phyloP scores from a whole-genome alignment of 768 basidiomycete species.

The Leccinum olivaceopallidum region DNA sequence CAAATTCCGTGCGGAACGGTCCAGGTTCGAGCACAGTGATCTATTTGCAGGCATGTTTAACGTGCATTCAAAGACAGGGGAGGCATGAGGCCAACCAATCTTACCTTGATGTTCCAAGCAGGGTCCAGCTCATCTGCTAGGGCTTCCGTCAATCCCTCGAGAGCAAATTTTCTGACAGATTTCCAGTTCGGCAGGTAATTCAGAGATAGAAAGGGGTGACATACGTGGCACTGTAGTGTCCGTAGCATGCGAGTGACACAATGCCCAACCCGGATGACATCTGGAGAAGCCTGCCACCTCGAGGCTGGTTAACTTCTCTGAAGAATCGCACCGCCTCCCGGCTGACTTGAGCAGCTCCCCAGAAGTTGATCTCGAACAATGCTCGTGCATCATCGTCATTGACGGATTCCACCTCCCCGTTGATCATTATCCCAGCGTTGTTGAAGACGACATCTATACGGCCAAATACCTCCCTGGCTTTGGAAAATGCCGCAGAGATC shows the following conservation, averaged over 20 bases:
- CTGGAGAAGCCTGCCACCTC: constrained; percentile 39
- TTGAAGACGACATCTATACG: constrained; percentile 40
- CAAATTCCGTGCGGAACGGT: constrained; percentile 14
- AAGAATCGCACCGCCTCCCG: constrained; percentile 35
- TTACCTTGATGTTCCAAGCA: constrained; percentile 25
- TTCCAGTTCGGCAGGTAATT: not conserved
- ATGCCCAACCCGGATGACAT: constrained; percentile 31
- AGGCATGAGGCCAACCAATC: not conserved
- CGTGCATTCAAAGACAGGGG: not conserved
- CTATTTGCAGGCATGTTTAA: constrained; percentile 2
- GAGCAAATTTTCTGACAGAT: constrained; percentile 19
- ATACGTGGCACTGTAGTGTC: constrained; percentile 31
- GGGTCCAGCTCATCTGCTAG: constrained; percentile 10
- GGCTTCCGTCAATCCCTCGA: constrained; percentile 32
- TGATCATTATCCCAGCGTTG: constrained; percentile 34
- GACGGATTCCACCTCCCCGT: constrained; percentile 37
- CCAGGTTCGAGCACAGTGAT: constrained; percentile 26
- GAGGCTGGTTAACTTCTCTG: constrained; percentile 38
- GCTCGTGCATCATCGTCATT: constrained; percentile 32
- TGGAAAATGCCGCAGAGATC: constrained; percentile 29
- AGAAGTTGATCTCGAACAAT: constrained; percentile 41
- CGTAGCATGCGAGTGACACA: constrained; percentile 1
- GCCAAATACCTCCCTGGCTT: constrained; percentile 34
- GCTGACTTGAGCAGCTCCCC: constrained; percentile 33
- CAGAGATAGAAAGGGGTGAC: not conserved